Evolutionary conservation across 352 stramenopile species (phyloP).

Genomic region (Globisporangium takayamanum): DNA sequence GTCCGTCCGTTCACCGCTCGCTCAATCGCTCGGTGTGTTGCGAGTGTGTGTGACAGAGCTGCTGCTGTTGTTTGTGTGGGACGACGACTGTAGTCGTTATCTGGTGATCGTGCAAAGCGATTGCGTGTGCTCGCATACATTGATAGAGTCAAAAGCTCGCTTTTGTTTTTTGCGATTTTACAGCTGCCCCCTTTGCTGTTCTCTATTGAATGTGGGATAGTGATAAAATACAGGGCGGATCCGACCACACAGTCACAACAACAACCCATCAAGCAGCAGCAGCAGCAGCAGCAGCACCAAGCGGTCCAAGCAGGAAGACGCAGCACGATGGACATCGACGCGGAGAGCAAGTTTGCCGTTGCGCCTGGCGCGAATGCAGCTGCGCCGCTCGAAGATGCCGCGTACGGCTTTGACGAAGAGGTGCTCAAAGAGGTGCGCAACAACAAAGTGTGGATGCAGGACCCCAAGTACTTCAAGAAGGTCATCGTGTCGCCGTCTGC

Average conservation of each 20-base stretch:
- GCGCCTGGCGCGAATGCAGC: conserved; percentile 8
- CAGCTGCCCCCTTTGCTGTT: not conserved
- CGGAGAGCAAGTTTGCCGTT: conserved; percentile 7
- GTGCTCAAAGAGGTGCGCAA: conserved; percentile 80
- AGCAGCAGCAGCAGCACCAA: not conserved
- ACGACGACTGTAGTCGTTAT: too few species aligned
- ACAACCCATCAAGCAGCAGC: not conserved
- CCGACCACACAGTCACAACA: not conserved
- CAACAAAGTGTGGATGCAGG: conserved; percentile 88
- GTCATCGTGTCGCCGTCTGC: conserved; percentile 92
- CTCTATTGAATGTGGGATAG: not conserved
- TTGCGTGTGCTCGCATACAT: too few species aligned
- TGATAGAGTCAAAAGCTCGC: not conserved
- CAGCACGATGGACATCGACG: conserved; percentile 8
- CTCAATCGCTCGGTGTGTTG: not conserved
- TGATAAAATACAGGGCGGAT: not conserved
- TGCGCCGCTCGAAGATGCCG: conserved; percentile 40
- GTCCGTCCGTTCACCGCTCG: not conserved
- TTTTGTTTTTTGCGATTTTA: not conserved
- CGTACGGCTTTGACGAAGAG: conserved; percentile 80
- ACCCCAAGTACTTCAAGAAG: conserved; percentile 95
- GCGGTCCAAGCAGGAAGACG: too few species aligned
- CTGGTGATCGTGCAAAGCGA: too few species aligned
- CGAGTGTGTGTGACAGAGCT: not conserved
- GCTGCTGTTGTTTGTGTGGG: not conserved